Evolutionary conservation across 768 basidiomycete species (phyloP), one percentile per base, ranked within the genome.

Genomic region (Albatrellus ellisii): DNA sequence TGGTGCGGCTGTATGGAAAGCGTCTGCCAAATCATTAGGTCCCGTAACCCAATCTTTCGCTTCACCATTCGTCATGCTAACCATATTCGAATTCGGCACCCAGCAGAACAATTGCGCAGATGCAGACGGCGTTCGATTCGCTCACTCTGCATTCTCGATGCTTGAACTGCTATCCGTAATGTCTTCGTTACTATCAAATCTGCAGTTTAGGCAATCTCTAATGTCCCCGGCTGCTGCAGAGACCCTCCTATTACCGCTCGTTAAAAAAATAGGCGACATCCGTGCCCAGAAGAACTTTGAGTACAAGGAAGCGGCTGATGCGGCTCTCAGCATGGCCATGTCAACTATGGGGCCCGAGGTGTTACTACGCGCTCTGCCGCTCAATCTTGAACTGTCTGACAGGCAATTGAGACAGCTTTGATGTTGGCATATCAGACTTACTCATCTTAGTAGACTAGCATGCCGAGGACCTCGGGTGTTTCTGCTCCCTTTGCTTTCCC

Each of bases 391-490:
- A 47, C 79, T 86, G 4, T 67, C 68, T 39, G 78, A 84, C 43
- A 68, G 82, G 86, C 91, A 63, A 46, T 76, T 64, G 26, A n/a
- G n/a, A n/a, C n/a, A n/a, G n/a, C n/a, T n/a, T n/a, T n/a, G n/a
- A n/a, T n/a, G n/a, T n/a, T n/a, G n/a, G n/a, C n/a, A n/a, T n/a
- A n/a, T n/a, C n/a, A 26, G 22, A 9, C 26, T 6, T 6, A 25
- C 7, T 26, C 26, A 7, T 26, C 14, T 17, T 11, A 39, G 17
- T 40, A 88, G 85, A 12, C 65, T 73, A 62, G 66, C 75, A n/a
- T 78, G 79, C 36, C 68, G 66, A 26, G 86, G 89, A 51, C 90
- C 92, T 10, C 79, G 87, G 39, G 95, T 92, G 10, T 95, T 83
- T 66, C 69, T 99, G 31, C 71, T 99, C 5, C 91, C 95, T 2